Percentiles rank a stretch among this genome's conserved stretches.
These are phyloP conservation scores for Ogataea methylovora DNA, from an alignment of 805 yeast species.

Conservation along the genomic window DNA sequence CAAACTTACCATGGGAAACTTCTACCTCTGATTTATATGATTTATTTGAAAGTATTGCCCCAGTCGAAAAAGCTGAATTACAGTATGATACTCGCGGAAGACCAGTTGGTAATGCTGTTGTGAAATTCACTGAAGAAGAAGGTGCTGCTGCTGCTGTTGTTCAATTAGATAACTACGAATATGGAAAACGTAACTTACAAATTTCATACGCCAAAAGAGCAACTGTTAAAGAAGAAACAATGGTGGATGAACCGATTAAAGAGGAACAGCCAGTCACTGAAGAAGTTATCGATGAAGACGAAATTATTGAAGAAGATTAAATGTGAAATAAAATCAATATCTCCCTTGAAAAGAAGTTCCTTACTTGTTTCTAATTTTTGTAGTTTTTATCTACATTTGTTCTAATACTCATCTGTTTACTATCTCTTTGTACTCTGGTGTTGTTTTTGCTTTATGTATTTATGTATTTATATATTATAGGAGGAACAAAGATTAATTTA, in stretches of 20 bases:
- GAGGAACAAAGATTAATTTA: no score
- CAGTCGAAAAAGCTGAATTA: slow-evolving; percentile 69
- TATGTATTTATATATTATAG: no score
- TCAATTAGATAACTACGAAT: slow-evolving; percentile 70
- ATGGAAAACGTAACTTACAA: slow-evolving; percentile 71
- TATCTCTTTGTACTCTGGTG: no score
- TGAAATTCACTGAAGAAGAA: slow-evolving; percentile 58
- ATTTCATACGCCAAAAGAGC: slow-evolving; percentile 66
- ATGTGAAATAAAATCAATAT: no score
- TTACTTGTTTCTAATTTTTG: no score
- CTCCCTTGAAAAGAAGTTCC: no score
- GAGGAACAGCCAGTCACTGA: no score
- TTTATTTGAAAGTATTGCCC: slow-evolving; percentile 77
- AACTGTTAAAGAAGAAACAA: no score
- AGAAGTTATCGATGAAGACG: slow-evolving; percentile 11
- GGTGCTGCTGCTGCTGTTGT: slow-evolving; percentile 69
- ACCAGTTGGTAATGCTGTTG: slow-evolving; percentile 81
- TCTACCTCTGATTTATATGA: slow-evolving; percentile 77
- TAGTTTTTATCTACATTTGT: no score
- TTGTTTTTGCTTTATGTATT: no score
- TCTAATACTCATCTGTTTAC: no score
- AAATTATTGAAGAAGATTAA: slow-evolving; percentile 19
- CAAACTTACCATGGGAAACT: slow-evolving; percentile 86
- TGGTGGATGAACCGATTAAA: no score
- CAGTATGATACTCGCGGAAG: slow-evolving; percentile 54